phyloP scores from a whole-genome alignment of 1,139 yeast genomes.

The Geotrichum klebahnii region DNA sequence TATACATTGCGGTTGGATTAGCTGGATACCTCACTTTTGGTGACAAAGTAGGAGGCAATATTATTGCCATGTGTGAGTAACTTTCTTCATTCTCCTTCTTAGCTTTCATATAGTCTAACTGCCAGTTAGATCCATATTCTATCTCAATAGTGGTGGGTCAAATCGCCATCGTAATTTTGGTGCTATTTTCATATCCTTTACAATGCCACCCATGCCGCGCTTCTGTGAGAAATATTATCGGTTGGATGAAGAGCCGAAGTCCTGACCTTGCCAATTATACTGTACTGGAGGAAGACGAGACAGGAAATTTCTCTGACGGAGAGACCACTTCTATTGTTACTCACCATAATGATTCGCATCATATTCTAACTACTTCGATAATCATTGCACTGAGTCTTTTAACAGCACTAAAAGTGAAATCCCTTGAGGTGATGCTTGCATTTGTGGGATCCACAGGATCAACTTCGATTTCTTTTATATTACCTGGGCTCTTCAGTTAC shows the following conservation, averaged over 20 bases:
- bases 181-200: slow-evolving; percentile 81
- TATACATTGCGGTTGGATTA: slow-evolving; percentile 68
- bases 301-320: not conserved
- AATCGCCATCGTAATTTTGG: slow-evolving; percentile 72
- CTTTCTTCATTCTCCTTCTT: not conserved
- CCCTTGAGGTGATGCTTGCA: slow-evolving; percentile 81
- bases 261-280: slow-evolving; percentile 19
- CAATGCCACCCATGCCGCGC: slow-evolving; percentile 91
- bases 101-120: slow-evolving; percentile 21
- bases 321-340: not conserved
- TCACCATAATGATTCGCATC: slow-evolving; percentile 37
- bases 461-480: slow-evolving; percentile 84
- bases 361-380: slow-evolving; percentile 59
- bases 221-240: slow-evolving; percentile 69
- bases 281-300: slow-evolving; percentile 22
- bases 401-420: slow-evolving; percentile 71
- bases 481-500: slow-evolving; percentile 88
- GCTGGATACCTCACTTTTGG: slow-evolving; percentile 89
- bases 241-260: slow-evolving; percentile 42
- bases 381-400: slow-evolving; percentile 62
- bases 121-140: slow-evolving; percentile 41
- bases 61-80: slow-evolving; percentile 53
- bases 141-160: slow-evolving; percentile 62
- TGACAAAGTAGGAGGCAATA: slow-evolving; percentile 68
- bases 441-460: slow-evolving; percentile 95